A percentile compares a stretch with the other conserved stretches of the same genome.
Evolutionary conservation across 306 rosid genomes (phyloP).

Genomic region (Malus orientalis): DNA sequence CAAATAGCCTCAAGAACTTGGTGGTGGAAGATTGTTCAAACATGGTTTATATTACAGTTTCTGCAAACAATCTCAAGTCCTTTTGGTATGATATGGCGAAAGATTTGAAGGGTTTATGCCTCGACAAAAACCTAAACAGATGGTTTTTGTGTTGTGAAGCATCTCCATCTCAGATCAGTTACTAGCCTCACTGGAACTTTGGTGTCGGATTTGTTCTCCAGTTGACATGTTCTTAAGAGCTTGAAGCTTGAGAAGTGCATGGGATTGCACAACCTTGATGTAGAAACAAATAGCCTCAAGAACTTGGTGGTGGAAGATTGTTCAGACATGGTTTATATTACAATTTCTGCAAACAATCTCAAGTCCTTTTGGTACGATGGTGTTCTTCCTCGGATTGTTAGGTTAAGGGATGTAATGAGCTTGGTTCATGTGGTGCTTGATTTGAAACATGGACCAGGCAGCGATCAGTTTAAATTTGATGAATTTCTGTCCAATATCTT

Average conservation of each 20-base stretch:
- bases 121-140: too few relatives aligned
- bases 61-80: conserved; percentile 2
- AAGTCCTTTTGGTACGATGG: conserved; percentile 3
- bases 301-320: conserved; percentile 18
- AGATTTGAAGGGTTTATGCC: too few relatives aligned
- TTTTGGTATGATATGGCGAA: not conserved
- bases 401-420: not conserved
- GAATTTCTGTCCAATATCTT: conserved; percentile 2
- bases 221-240: conserved; percentile 8
- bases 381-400: conserved; percentile 5
- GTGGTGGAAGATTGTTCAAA: conserved; percentile 12
- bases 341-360: conserved; percentile 1
- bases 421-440: conserved; percentile 13
- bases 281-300: not conserved
- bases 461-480: conserved; percentile 15
- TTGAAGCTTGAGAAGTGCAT: conserved; percentile 15
- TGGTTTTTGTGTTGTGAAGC: too few relatives aligned
- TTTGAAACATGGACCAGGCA: conserved; percentile 5
- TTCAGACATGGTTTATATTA: not conserved
- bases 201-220: conserved; percentile 5
- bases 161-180: too few relatives aligned
- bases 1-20: conserved; percentile 2
- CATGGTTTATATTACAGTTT: not conserved
- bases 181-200: not conserved
- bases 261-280: conserved; percentile 1